Evolutionary conservation across 176 grass and related monocot genomes (phyloP).

Genomic region (Bromus sterilis): DNA sequence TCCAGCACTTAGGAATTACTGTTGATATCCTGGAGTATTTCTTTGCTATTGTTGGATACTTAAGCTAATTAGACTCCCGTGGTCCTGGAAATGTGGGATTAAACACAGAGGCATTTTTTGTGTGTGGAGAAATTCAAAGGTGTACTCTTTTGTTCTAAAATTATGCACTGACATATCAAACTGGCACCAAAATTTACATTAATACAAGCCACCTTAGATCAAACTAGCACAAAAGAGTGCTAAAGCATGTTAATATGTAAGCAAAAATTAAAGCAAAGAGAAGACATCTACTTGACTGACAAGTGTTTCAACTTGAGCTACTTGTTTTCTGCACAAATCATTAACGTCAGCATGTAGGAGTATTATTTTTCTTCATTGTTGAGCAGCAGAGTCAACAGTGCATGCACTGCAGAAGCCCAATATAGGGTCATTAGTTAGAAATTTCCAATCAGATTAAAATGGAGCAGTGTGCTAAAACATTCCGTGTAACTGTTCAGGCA

Average conservation of each 20-base stretch:
- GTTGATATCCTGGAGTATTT: slow-evolving; percentile 57
- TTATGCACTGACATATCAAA: neutral
- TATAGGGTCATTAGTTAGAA: neutral
- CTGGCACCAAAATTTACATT: neutral
- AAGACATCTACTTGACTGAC: slow-evolving; percentile 51
- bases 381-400: slow-evolving; percentile 55
- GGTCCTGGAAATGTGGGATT: neutral
- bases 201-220: neutral
- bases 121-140: neutral
- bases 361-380: slow-evolving; percentile 78
- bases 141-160: neutral
- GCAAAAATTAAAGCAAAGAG: neutral
- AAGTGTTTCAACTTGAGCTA: slow-evolving; percentile 68
- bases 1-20: slow-evolving; percentile 31
- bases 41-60: slow-evolving; percentile 29
- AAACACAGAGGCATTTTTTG: neutral
- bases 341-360: slow-evolving; percentile 58
- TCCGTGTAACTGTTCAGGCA: neutral
- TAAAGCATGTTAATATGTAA: neutral
- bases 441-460: neutral
- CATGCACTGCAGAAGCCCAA: slow-evolving; percentile 39
- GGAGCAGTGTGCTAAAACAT: neutral
- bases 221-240: neutral
- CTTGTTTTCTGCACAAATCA: slow-evolving; percentile 69
- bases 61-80: too few species aligned